A percentile compares a stretch with the other conserved stretches of the same genome.
These are phyloP conservation scores for Ophiosphaerella narmari DNA, from an alignment of 2,329 filamentous ascomycete genomes.

Conservation along the genomic window DNA sequence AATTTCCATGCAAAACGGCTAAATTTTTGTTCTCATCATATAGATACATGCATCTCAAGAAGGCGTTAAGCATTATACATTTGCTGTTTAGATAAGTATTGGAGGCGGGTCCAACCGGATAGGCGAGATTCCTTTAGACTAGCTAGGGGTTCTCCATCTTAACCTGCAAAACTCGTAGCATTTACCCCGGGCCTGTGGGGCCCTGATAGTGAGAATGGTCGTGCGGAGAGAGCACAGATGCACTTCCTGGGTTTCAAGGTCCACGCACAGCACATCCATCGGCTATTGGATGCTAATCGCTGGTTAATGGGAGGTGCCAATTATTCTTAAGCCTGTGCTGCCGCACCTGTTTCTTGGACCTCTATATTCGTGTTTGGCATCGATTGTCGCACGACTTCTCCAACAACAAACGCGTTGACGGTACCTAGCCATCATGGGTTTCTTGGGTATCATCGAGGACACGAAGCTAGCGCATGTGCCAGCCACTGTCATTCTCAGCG, in stretches of 20 bases:
- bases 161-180: constrained; percentile 2
- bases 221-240: constrained; percentile 16
- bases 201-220: constrained; percentile 5
- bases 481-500: constrained; percentile 39
- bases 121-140: constrained; percentile 1
- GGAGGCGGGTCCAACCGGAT: not conserved
- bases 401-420: not conserved
- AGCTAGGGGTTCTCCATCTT: constrained; percentile 11
- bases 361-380: not conserved
- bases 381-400: not conserved
- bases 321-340: constrained; percentile 11
- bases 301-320: constrained; percentile 2
- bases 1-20: too few species aligned
- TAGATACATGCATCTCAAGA: not conserved
- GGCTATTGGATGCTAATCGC: not conserved
- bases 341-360: constrained; percentile 2
- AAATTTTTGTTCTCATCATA: not conserved
- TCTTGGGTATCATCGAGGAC: constrained; percentile 41
- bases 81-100: not conserved
- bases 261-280: constrained; percentile 6
- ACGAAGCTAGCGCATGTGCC: constrained; percentile 41
- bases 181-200: constrained; percentile 18
- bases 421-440: constrained; percentile 30
- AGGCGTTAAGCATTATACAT: not conserved
- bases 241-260: constrained; percentile 7